A percentile compares a stretch with the other conserved stretches of the same genome.
Evolutionary conservation across 768 basidiomycete genomes (phyloP).

Genomic region (Trametes punicea): DNA sequence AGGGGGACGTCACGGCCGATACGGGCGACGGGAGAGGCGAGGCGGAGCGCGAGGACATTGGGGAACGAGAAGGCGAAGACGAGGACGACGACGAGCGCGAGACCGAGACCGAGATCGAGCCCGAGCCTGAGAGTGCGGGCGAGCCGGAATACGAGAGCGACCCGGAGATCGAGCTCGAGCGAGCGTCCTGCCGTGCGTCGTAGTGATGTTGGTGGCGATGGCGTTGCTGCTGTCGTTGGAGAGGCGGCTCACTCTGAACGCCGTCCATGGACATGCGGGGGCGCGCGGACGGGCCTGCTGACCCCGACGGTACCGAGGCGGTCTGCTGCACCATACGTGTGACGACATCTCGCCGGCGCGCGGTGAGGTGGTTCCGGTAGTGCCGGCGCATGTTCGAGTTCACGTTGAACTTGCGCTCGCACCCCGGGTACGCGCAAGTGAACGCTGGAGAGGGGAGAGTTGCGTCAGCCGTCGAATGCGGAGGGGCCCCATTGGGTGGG

Average conservation of each 20-base stretch:
- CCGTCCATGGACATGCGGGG: background rate
- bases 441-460: slow-evolving; percentile 46
- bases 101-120: background rate
- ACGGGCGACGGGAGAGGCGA: slow-evolving; percentile 16
- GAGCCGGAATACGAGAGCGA: slow-evolving; percentile 5
- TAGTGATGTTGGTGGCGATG: too few relatives aligned
- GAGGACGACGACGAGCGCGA: slow-evolving; percentile 11
- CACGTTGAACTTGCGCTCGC: slow-evolving; percentile 76
- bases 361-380: slow-evolving; percentile 56
- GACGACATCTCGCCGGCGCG: slow-evolving; percentile 16
- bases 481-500: background rate
- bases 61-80: background rate
- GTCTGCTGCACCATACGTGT: slow-evolving; percentile 15
- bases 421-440: slow-evolving; percentile 58
- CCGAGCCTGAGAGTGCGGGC: background rate
- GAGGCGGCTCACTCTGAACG: background rate
- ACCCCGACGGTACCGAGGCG: background rate
- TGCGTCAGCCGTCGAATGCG: background rate
- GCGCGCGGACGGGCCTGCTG: background rate
- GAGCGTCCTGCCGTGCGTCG: background rate
- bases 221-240: background rate
- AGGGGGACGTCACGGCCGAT: slow-evolving; percentile 15
- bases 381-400: slow-evolving; percentile 85
- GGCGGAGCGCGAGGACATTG: slow-evolving; percentile 6
- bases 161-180: background rate